phyloP scores from a whole-genome alignment of 1,284 basidiomycete species.

The Pholiota adiposa region DNA sequence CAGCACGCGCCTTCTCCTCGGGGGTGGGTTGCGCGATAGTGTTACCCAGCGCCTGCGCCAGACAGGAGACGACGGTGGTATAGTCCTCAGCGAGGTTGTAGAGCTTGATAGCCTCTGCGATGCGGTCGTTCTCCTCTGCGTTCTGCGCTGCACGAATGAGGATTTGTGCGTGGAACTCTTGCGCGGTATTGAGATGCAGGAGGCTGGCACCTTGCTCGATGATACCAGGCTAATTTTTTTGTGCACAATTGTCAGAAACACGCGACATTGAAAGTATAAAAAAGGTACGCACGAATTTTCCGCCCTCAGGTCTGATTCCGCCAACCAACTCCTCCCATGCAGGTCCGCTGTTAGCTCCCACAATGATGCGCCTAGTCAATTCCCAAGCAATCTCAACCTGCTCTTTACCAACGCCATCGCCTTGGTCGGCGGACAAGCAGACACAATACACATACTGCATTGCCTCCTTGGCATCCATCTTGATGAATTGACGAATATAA shows the following conservation, averaged over 20 bases:
- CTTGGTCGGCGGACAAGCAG: constrained; percentile 80
- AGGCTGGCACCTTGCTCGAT: constrained; percentile 86
- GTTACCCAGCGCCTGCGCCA: constrained; percentile 90
- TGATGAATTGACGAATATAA: constrained; percentile 91
- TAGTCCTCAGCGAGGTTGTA: constrained; percentile 96
- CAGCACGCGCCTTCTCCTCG: constrained; percentile 70
- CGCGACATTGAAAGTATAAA: background rate
- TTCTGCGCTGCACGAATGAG: constrained; percentile 82
- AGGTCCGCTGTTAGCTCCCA: constrained; percentile 83
- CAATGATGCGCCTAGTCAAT: constrained; percentile 86
- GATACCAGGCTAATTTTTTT: constrained; percentile 66
- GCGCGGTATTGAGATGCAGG: constrained; percentile 72
- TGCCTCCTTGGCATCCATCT: constrained; percentile 91
- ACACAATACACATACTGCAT: constrained; percentile 96
- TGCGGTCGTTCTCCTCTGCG: constrained; percentile 77
- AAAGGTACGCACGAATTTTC: constrained; percentile 72
- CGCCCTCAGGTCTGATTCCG: constrained; percentile 87
- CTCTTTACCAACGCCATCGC: constrained; percentile 72
- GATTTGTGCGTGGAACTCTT: constrained; percentile 84
- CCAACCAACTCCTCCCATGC: constrained; percentile 92
- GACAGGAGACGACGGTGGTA: constrained; percentile 84
- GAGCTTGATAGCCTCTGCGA: constrained; percentile 91
- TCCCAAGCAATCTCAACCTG: constrained; percentile 89
- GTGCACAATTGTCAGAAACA: background rate
- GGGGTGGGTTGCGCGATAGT: constrained; percentile 73